Evolutionary conservation across 257 asterid species (phyloP), one percentile per base, ranked within the genome.

Genomic region (Solanum gandarillasii): DNA sequence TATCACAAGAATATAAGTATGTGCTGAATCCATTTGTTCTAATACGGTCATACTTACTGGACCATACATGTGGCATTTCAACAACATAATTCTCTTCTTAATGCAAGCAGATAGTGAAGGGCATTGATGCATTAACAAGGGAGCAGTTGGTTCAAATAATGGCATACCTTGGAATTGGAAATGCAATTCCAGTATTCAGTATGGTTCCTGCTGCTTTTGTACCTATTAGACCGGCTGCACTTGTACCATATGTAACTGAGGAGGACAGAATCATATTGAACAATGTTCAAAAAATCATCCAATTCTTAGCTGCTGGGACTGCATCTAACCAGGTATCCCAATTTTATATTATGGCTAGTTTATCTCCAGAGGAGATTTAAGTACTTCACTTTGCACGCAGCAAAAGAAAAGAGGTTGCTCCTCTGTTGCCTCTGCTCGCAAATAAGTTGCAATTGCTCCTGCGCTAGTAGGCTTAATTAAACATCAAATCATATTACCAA

Each of bases 91-190:
- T 88, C 87, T 83, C 27, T 36, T 62, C 62, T 88, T 70, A 52
- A 79, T 88, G 23, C 73, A 83, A 87, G 91, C 95, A 97, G 99
- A 92, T 96, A 83, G 99, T 97, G 89, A 97, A 97, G 94, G 99
- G 98, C n/a, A 96, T 97, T 70, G 99, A 97, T 86, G 99, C 99
- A 67, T 86, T 96, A 79, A 88, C 98, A 38, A 97, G 99, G 93
- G 98, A 97, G 88, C 99, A 96, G 90, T 90, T 97, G 88, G 95
- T 95, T 89, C 98, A 93, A 89, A 90, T 94, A 89, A 89, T 92
- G 95, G 93, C 96, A 31, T 67, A 93, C 67, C 89, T 94, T 85
- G 99, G 99, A 76, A 85, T 97, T 87, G 87, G 94, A 93, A 96
- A 94, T 86, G 91, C 91, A 81, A 83, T 93, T 75, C 98, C 98